phyloP scores from a whole-genome alignment of 139 green algal genomes.

The Raphidocelis subcapitata region DNA sequence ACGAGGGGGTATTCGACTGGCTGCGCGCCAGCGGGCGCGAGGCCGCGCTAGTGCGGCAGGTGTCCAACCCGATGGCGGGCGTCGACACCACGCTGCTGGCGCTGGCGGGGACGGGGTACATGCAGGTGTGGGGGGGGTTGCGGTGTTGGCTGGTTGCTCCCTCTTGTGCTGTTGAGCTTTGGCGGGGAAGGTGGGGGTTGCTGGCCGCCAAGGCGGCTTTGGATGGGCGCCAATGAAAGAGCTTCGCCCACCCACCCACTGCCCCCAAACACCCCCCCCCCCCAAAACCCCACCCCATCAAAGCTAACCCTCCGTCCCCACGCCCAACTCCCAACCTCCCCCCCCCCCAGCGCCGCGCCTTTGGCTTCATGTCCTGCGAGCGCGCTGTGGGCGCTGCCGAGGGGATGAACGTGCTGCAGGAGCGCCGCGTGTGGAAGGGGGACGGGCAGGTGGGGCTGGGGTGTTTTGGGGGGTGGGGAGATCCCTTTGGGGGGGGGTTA shows the following conservation, averaged over 20 bases:
- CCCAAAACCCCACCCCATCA: too few species aligned
- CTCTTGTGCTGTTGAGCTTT: too few species aligned
- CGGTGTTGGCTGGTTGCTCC: too few species aligned
- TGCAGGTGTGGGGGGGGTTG: too few species aligned
- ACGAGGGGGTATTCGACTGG: conserved; percentile 90
- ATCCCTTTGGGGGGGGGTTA: too few species aligned
- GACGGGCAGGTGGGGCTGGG: not conserved
- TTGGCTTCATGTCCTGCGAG: conserved; percentile 97
- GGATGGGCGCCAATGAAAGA: too few species aligned
- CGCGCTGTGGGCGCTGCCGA: conserved; percentile 89
- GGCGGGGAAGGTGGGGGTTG: too few species aligned
- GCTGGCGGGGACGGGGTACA: conserved; percentile 72
- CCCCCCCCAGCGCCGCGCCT: conserved; percentile 62
- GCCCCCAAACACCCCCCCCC: too few species aligned
- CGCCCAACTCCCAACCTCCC: too few species aligned
- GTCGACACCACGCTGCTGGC: conserved; percentile 94
- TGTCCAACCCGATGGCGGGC: conserved; percentile 96
- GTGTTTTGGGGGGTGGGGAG: not conserved
- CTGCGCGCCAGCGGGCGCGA: conserved; percentile 52
- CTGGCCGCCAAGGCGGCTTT: too few species aligned
- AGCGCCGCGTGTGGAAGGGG: conserved; percentile 30
- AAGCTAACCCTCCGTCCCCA: too few species aligned
- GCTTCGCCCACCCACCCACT: too few species aligned
- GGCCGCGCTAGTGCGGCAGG: conserved; percentile 87
- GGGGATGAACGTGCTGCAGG: conserved; percentile 94